Base-by-base conservation (phyloP, 202 grass and related monocot genomes). In the Zoysia matrella region DNA sequence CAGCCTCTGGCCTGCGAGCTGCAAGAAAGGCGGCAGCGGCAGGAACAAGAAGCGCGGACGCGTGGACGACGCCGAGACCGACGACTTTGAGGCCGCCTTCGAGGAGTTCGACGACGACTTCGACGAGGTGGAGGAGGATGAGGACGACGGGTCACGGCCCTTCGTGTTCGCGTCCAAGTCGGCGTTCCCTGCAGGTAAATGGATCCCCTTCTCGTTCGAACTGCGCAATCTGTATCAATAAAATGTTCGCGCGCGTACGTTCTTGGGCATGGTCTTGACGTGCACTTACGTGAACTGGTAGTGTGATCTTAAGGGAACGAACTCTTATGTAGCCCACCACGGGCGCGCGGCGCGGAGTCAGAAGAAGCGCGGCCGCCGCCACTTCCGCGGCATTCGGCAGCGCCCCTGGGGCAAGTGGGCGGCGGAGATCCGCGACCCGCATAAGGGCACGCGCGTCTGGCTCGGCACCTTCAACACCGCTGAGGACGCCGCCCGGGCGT, bases 361-460 rank as follows among this genome's bases (percentile, higher is more conserved):
- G 82, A 89, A 77, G 82, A 81, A 81, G 65, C 15, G 39, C 54
- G 13, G 54, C 47, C 14, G 5, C 22, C 70, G 66, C 51, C 43
- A 69, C 44, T 79, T 80, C 72, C 87, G 67, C 36, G 82, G 82
- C 71, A 89, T 84, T 65, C 87, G 95, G 63, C 95, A 95, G 85
- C 79, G 91, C 0, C 91, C 91, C 0, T 94, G 88, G 91, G 91
- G 91, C 72, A 94, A 94, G 76, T 94, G 88, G 88, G 91, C 88
- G 86, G 91, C 91, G 47, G 88, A 94, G 88, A 94, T 94, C 80
- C 88, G 88, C 2, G 91, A 94, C 69, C 91, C 91, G 7, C 80
- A 95, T 80, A 98, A 98, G 89, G 95, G 87, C 82, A 77, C 77
- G 11, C 83, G 86, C 18, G 86, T 92, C 70, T 92, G 90, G 90